A percentile compares a stretch with the other conserved stretches of the same genome.
Evolutionary conservation across 2,329 filamentous ascomycete genomes (phyloP).

Genomic region (Botrytis byssoidea): DNA sequence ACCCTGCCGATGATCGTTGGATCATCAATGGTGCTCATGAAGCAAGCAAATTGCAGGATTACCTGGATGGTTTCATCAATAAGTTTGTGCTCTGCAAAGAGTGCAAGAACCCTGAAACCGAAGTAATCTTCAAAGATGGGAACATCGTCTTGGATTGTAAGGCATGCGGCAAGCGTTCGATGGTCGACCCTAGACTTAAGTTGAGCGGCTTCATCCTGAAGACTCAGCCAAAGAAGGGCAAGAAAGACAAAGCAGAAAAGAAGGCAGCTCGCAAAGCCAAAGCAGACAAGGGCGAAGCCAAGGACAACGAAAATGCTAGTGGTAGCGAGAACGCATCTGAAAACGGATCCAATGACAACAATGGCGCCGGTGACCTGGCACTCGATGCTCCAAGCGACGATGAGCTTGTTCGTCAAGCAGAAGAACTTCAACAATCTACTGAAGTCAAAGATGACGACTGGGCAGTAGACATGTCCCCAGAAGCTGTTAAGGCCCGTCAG

Average conservation of each 20-base stretch:
- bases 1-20: constrained; percentile 97
- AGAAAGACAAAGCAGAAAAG: constrained; percentile 92
- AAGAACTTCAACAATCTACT: constrained; percentile 66
- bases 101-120: constrained; percentile 99
- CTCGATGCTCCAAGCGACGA: constrained; percentile 81
- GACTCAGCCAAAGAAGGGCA: constrained; percentile 94
- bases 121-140: constrained; percentile 90
- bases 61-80: constrained; percentile 96
- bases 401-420: constrained; percentile 77
- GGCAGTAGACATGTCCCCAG: constrained; percentile 95
- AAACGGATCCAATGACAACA: constrained; percentile 47
- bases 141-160: constrained; percentile 96
- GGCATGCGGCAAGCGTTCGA: constrained; percentile 89
- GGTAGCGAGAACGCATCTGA: constrained; percentile 67
- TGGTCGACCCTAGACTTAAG: constrained; percentile 91
- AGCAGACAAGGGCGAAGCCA: constrained; percentile 45
- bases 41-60: constrained; percentile 91
- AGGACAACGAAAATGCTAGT: constrained; percentile 54
- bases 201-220: constrained; percentile 97
- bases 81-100: constrained; percentile 99
- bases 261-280: constrained; percentile 83
- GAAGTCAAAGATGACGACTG: constrained; percentile 84
- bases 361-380: constrained; percentile 47
- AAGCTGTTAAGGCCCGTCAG: constrained; percentile 90
- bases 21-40: constrained; percentile 99